Conservation (phyloP, 1,284 basidiomycete genomes). For the Mycena citricolor region DNA sequence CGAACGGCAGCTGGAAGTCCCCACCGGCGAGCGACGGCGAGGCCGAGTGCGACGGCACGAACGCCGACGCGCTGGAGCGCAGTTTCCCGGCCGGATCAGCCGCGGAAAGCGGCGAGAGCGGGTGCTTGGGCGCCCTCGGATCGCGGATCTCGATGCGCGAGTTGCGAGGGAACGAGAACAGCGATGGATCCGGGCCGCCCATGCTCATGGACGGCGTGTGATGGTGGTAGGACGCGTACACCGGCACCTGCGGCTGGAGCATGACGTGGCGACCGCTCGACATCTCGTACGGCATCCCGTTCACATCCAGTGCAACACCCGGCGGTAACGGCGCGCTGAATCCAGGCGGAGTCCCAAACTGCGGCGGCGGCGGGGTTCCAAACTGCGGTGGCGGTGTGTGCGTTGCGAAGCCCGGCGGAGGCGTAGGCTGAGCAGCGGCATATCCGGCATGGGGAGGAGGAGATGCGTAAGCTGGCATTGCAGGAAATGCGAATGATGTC, state of each 20-base stretch:
- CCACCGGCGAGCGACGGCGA: conserved; percentile 26
- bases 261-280: conserved; percentile 77
- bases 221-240: conserved; percentile 43
- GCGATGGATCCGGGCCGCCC: conserved; percentile 42
- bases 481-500: conserved; percentile 8
- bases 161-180: conserved; percentile 74
- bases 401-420: conserved; percentile 4
- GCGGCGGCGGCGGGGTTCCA: conserved; percentile 59
- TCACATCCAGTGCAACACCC: conserved; percentile 69
- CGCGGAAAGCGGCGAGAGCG: conserved; percentile 29
- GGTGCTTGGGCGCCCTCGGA: conserved; percentile 30
- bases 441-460: conserved; percentile 6
- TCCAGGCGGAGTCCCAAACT: conserved; percentile 62
- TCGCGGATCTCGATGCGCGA: conserved; percentile 71
- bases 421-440: neutral
- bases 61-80: conserved; percentile 45
- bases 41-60: conserved; percentile 41
- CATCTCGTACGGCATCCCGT: conserved; percentile 76
- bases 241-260: conserved; percentile 51
- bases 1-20: conserved; percentile 30
- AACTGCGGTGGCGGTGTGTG: no score
- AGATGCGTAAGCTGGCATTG: neutral
- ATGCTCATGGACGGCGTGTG: conserved; percentile 55
- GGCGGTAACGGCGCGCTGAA: conserved; percentile 65
- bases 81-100: conserved; percentile 25